Conservation (phyloP, 371 early-diverging fungal species). For the Phascolomyces articulosus region DNA sequence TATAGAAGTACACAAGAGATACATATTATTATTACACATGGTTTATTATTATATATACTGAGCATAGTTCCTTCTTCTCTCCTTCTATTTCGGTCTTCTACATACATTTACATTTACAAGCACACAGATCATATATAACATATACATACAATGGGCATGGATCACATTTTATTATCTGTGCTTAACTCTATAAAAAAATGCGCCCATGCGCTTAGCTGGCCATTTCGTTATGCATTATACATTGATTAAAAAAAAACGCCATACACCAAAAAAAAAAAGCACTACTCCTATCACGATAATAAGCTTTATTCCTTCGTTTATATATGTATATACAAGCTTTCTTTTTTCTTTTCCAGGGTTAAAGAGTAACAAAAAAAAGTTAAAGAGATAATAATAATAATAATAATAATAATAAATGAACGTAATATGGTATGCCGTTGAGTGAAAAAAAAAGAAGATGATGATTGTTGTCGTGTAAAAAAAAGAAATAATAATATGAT, state of each 20-base stretch:
- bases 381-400: no score
- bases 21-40: no score
- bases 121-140: neutral
- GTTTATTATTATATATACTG: no score
- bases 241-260: neutral
- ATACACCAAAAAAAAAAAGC: neutral
- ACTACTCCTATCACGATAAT: neutral
- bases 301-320: neutral
- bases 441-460: no score
- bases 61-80: no score
- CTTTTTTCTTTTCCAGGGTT: neutral
- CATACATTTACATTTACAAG: no score
- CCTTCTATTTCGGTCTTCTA: no score
- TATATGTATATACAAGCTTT: neutral
- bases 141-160: neutral
- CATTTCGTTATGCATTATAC: neutral
- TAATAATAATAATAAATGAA: slow-evolving; percentile 1
- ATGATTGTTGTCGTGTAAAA: neutral
- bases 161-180: neutral
- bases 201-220: neutral
- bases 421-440: neutral
- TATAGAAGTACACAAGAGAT: no score
- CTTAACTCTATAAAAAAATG: neutral
- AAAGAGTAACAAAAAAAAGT: neutral
- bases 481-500: no score